Evolutionary conservation across 2,329 filamentous ascomycete species (phyloP).

Genomic region (Trichophyton schoenleinii): DNA sequence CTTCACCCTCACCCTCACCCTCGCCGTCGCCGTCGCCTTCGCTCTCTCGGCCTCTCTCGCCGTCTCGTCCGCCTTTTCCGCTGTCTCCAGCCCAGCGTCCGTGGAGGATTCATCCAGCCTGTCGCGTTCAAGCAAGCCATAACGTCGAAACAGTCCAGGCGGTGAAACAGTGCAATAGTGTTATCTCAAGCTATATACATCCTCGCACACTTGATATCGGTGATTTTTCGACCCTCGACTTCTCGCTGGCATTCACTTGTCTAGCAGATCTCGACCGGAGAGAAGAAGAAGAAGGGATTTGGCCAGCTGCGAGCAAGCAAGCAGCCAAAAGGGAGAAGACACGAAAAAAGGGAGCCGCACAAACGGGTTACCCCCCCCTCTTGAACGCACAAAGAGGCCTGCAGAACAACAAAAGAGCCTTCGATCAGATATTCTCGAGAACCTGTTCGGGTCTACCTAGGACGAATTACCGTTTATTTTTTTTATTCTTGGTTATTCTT

Average conservation of each 20-base stretch:
- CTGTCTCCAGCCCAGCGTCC: conserved; percentile 6
- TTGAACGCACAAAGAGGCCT: not conserved
- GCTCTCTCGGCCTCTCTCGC: not conserved
- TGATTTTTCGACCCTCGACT: conserved; percentile 19
- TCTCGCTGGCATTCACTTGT: conserved; percentile 38
- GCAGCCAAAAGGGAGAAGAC: not conserved
- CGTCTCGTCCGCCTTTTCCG: not conserved
- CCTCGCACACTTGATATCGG: not conserved
- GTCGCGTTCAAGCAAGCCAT: not conserved
- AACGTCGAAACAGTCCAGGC: not conserved
- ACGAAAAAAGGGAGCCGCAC: not conserved
- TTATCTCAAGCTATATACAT: not conserved
- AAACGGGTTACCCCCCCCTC: not conserved
- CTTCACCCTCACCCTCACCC: conserved; percentile 17
- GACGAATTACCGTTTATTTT: not conserved
- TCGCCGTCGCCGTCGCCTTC: conserved; percentile 15
- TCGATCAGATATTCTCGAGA: not conserved
- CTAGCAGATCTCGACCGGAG: conserved; percentile 21
- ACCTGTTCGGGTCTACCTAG: not conserved
- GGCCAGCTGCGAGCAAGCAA: not conserved
- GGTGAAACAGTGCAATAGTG: not conserved
- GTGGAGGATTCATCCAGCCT: conserved; percentile 4
- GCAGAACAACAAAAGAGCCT: not conserved
- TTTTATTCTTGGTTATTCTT: not conserved
- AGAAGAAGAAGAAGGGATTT: not conserved